Evolutionary conservation across 2,329 filamentous ascomycete species (phyloP).

Genomic region (Ramularia collo-cygni): DNA sequence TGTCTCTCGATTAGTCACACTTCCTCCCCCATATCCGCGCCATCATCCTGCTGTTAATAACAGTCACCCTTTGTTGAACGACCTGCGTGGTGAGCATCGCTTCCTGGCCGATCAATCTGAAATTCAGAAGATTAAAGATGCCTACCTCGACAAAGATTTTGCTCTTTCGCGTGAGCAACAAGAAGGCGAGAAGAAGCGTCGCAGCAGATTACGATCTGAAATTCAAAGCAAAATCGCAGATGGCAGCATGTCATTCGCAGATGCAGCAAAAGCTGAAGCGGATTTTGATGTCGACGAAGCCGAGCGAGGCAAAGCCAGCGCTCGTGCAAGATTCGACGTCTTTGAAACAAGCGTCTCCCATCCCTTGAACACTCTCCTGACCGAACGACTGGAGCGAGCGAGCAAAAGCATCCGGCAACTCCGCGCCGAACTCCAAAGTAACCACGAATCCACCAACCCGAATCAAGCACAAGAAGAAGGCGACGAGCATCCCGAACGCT

Average conservation of each 20-base stretch:
- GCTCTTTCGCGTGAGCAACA: conserved; percentile 41
- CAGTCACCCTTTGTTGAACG: conserved; percentile 79
- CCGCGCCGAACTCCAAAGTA: conserved; percentile 63
- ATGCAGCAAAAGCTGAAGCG: conserved; percentile 69
- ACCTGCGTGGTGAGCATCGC: conserved; percentile 66
- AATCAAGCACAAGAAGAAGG: conserved; percentile 91
- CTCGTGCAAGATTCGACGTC: conserved; percentile 73
- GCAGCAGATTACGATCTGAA: conserved; percentile 32
- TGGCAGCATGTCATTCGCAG: conserved; percentile 73
- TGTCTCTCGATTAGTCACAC: conserved; percentile 82
- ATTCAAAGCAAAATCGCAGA: conserved; percentile 72
- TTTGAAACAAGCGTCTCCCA: conserved; percentile 80
- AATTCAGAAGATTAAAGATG: conserved; percentile 51
- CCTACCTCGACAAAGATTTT: conserved; percentile 26
- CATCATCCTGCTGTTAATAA: conserved; percentile 96
- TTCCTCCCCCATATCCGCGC: conserved; percentile 88
- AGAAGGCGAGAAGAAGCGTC: conserved; percentile 25
- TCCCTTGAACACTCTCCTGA: conserved; percentile 74
- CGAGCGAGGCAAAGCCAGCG: conserved; percentile 61
- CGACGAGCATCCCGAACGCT: conserved; percentile 84
- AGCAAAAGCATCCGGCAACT: conserved; percentile 73
- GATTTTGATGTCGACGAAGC: conserved; percentile 67
- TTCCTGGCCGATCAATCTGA: conserved; percentile 65
- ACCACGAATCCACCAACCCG: conserved; percentile 60
- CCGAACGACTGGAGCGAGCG: conserved; percentile 64